Base-by-base conservation (phyloP, 2,329 filamentous ascomycete genomes). In the Fusarium sp. region DNA sequence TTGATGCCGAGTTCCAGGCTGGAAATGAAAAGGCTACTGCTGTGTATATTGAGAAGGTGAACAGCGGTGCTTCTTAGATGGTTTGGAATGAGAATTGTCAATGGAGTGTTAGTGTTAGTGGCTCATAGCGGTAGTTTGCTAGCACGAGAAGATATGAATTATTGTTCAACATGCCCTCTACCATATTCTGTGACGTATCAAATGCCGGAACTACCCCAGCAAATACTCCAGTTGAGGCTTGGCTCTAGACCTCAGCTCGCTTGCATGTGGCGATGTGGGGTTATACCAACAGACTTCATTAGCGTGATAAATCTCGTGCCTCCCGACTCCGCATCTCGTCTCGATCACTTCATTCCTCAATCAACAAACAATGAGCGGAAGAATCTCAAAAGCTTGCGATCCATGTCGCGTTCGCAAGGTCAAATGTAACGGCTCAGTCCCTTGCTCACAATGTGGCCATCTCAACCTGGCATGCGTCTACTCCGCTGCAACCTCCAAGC, bases 321-420 rank as follows among this genome's bases (percentile, higher is more conserved):
- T 30, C 21, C 23, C 28, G 40, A 33, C 62, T 63, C 46, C 58
- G 58, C 57, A 62, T 44, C 11, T 19, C 19, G 4, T 38, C 57
- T 38, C 21, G 37, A 46, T 33, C 30, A 25, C 35, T 25, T 32
- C 28, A 37, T 44, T 40, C 16, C 13, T 28, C 15, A 23, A 56
- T 21, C 21, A 32, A 40, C n/a, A 23, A 9, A 30, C 16, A 40
- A 73, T 73, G 71, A 58, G 19, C 40, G 38, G 28, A 33, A 69
- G 75, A 46, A 50, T 71, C 42, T 69, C 77, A 44, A 78, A 77
- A 49, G 82, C 82, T 61, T 83, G 82, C 72, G 81, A 83, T 65
- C 80, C 81, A 52, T 83, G 82, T 68, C 80, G 82, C 42, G 73
- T 83, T 58, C 80, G 82, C 57, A 83, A 83, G 69, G 82, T 83